Base-by-base conservation (phyloP, 2,329 filamentous ascomycete genomes). In the Calcarisporium arbuscula region DNA sequence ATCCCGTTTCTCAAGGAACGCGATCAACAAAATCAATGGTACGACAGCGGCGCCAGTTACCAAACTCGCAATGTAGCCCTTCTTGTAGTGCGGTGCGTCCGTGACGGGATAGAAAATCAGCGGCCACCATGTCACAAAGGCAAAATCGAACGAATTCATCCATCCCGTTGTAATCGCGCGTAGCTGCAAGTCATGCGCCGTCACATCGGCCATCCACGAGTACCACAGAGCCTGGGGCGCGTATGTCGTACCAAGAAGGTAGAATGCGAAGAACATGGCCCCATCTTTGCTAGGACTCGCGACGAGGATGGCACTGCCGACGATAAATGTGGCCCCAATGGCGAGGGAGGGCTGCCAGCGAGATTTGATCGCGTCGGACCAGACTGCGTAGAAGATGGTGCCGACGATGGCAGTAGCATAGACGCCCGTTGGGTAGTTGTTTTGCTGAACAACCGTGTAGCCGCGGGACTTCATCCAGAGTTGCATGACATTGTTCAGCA, bases 141-240 rank as follows among this genome's bases (percentile, higher is more conserved):
- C 60, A 39, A 63, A 64, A 34, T 64, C 61, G 21, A 63, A 64
- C 7, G 58, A 61, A 36, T 64, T 64, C 60, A 63, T 63, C 30
- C 61, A 63, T 0, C 61, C 61, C 0, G 63, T 67, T 4, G 63
- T 64, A 28, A 67, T 63, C 2, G 63, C 63, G 1, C 63, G 52
- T 3, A 67, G 51, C 27, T 66, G 63, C 8, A 60, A 35, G 15
- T 60, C 58, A 19, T 61, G 56, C 4, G 53, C 49, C 7, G 57
- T 61, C 7, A 67, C 46, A 34, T 67, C 63, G 1, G 62, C 62
- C 60, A 67, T 64, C 64, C 64, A 67, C 0, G 60, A 58, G 41
- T 67, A 67, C 64, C 64, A 67, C 14, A 67, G 47, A 5, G 64
- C 64, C 36, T 67, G 64, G 1, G 63, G 64, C 3, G 64, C 63